A percentile compares a stretch with the other conserved stretches of the same genome.
These are phyloP conservation scores for Ceratorhiza oryzae-sativae DNA, from an alignment of 1,284 basidiomycete species.

Conservation along the genomic window DNA sequence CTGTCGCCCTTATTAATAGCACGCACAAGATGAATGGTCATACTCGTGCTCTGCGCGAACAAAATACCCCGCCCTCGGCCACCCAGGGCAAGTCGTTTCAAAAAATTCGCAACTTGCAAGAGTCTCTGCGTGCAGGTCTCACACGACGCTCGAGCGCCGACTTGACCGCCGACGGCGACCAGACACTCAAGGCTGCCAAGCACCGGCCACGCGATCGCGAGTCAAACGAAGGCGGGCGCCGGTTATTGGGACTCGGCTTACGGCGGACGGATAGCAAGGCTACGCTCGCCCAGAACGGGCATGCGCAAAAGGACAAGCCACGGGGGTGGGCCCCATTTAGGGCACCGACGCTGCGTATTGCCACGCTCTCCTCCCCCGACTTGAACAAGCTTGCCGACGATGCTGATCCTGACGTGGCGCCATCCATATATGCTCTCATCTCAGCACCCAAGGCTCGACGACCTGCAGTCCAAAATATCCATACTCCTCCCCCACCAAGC, in stretches of 20 bases:
- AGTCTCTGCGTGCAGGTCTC: conserved; percentile 27
- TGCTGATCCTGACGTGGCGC: conserved; percentile 33
- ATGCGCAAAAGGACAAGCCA: neutral
- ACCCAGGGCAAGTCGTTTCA: conserved; percentile 33
- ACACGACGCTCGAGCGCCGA: conserved; percentile 24
- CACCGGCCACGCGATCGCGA: neutral
- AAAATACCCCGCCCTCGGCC: conserved; percentile 23
- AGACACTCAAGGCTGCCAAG: conserved; percentile 12
- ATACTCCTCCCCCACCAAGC: conserved; percentile 16
- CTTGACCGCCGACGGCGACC: conserved; percentile 20
- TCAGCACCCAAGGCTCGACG: conserved; percentile 38
- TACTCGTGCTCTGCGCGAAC: conserved; percentile 21
- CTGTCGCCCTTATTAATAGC: conserved; percentile 35
- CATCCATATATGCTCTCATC: conserved; percentile 35
- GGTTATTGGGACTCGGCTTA: conserved; percentile 26
- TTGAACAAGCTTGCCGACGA: conserved; percentile 18
- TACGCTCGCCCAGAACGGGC: conserved; percentile 10
- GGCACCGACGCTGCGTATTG: conserved; percentile 35
- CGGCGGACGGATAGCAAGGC: conserved; percentile 34
- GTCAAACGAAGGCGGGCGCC: conserved; percentile 20
- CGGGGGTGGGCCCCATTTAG: conserved; percentile 35
- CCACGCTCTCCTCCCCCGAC: conserved; percentile 30
- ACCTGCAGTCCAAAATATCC: conserved; percentile 35
- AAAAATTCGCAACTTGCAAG: conserved; percentile 33
- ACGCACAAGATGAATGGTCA: conserved; percentile 32